phyloP scores from a whole-genome alignment of 495 filamentous ascomycete species.

The Penicillium diatomitis region DNA sequence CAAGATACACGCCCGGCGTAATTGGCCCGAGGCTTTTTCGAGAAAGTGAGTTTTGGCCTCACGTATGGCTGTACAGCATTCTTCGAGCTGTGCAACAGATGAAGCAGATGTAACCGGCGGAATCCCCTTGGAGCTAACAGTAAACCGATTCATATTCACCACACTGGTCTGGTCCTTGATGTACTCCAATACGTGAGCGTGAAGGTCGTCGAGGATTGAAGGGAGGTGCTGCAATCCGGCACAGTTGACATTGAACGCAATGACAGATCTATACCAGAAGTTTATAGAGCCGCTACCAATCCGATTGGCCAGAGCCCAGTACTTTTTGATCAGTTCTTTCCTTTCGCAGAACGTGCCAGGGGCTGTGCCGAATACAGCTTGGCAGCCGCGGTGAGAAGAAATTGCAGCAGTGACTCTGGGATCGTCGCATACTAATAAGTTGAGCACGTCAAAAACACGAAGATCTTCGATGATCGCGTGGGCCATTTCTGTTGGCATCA shows the following conservation, averaged over 20 bases:
- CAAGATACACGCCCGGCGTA: slow-evolving; percentile 5
- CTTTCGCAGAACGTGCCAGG: background rate
- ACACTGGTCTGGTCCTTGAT: background rate
- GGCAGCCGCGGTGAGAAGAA: slow-evolving; percentile 4
- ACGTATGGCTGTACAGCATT: slow-evolving; percentile 2
- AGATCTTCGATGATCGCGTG: slow-evolving; percentile 13
- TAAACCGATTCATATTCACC: background rate
- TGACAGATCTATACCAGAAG: background rate
- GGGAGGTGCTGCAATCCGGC: background rate
- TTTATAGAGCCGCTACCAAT: background rate
- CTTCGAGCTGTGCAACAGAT: slow-evolving; percentile 4
- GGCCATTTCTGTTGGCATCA: slow-evolving; percentile 7
- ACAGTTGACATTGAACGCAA: background rate
- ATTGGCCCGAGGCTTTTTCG: slow-evolving; percentile 1
- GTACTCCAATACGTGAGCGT: background rate
- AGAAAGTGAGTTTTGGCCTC: slow-evolving; percentile 2
- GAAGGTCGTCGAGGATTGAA: background rate
- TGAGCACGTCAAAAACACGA: slow-evolving; percentile 14
- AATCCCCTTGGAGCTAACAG: background rate
- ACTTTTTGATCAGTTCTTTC: background rate
- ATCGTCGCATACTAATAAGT: slow-evolving; percentile 4
- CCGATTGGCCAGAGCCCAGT: background rate
- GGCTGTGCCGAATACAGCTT: background rate
- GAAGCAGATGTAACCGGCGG: background rate
- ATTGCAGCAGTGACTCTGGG: background rate